A percentile compares a stretch with the other conserved stretches of the same genome.
These are phyloP conservation scores for Collariella sp. DNA, from an alignment of 495 filamentous ascomycete species.

Conservation along the genomic window DNA sequence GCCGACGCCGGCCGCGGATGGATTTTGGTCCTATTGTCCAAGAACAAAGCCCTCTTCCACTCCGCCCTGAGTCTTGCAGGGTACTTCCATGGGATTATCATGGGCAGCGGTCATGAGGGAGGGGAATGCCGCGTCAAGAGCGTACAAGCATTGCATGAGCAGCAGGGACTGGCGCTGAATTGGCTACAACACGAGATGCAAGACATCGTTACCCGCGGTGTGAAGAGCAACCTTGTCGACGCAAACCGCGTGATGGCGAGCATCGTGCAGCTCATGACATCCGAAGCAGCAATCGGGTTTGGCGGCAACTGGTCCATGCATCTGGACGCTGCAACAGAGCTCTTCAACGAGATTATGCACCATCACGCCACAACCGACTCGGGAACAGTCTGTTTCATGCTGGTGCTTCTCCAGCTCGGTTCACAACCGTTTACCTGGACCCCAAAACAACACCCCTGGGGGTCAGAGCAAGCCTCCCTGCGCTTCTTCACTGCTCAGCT, in stretches of 20 bases:
- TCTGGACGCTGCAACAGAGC: conserved; percentile 39
- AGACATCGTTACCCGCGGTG: conserved; percentile 29
- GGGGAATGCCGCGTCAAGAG: conserved; percentile 21
- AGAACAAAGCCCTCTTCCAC: conserved; percentile 41
- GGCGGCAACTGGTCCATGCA: conserved; percentile 42
- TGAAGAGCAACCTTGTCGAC: conserved; percentile 22
- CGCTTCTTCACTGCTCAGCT: conserved; percentile 45
- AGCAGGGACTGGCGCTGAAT: conserved; percentile 34
- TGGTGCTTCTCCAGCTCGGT: conserved; percentile 27
- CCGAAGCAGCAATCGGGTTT: conserved; percentile 38
- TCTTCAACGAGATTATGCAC: conserved; percentile 40
- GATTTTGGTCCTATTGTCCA: conserved; percentile 45
- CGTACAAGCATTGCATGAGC: conserved; percentile 29
- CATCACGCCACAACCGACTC: conserved; percentile 15
- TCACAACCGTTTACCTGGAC: conserved; percentile 16
- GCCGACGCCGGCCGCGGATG: conserved; percentile 42
- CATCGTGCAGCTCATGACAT: conserved; percentile 47
- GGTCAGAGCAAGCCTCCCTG: conserved; percentile 44
- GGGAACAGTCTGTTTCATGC: conserved; percentile 21
- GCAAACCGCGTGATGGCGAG: conserved; percentile 39
- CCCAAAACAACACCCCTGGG: conserved; percentile 26
- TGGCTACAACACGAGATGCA: conserved; percentile 37
- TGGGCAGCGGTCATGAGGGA: conserved; percentile 12
- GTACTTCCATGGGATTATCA: conserved; percentile 40
- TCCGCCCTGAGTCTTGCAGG: conserved; percentile 38